Conservation (phyloP, 148 eudicot species). For the Polygonum maritimum region DNA sequence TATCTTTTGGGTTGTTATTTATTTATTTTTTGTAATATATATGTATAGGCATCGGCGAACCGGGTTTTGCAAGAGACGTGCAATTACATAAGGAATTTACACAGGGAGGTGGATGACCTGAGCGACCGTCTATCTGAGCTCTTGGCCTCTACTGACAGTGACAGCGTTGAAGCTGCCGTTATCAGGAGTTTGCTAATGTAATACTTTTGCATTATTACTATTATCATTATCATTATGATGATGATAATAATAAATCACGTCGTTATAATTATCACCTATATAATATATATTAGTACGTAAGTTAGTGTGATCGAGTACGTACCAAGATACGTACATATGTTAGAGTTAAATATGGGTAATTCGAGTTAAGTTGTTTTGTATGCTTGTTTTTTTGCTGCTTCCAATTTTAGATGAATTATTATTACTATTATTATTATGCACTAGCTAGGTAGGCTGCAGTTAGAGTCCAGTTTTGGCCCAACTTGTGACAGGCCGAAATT, state of each 20-base stretch:
- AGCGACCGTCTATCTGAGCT: slow-evolving; percentile 74
- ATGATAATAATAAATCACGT: background rate
- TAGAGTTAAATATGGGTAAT: slow-evolving; percentile 1
- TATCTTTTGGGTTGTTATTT: too few relatives aligned
- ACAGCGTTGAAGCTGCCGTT: slow-evolving; percentile 84
- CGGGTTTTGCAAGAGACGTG: slow-evolving; percentile 84
- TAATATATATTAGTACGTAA: background rate
- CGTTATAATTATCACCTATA: background rate
- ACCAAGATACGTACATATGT: slow-evolving; percentile 1
- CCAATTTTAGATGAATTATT: background rate
- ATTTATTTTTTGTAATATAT: too few relatives aligned
- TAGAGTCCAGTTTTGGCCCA: background rate
- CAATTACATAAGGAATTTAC: slow-evolving; percentile 71
- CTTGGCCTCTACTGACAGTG: slow-evolving; percentile 64
- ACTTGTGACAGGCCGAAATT: background rate
- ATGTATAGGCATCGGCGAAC: slow-evolving; percentile 65
- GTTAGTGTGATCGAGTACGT: background rate
- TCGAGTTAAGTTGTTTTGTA: background rate
- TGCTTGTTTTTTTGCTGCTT: background rate
- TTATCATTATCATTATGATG: too few relatives aligned
- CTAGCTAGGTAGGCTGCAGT: background rate
- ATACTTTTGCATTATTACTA: background rate
- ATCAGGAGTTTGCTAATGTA: slow-evolving; percentile 80
- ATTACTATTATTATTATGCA: background rate
- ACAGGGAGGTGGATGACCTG: slow-evolving; percentile 79